Evolutionary conservation across 257 asterid species (phyloP), one percentile per base, ranked within the genome.

Genomic region (Nicotiana tomentosiformis): DNA sequence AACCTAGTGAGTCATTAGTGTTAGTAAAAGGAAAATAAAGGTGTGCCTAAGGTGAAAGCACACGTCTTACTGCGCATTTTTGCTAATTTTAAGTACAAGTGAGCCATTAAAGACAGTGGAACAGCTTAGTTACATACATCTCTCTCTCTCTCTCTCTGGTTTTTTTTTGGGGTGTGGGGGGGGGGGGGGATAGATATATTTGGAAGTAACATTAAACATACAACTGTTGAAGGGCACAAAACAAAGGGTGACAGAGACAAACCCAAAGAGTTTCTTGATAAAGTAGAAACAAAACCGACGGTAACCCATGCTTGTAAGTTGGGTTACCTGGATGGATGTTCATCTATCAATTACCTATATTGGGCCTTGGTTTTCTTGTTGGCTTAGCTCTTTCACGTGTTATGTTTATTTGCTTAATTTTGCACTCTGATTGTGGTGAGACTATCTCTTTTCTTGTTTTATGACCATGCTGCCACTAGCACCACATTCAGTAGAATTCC

Each of bases 361-460:
- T 39, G 57, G 10, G 77, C 56, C 57, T 39, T 69, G 57, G 32
- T 39, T 69, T 69, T 69, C 77, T 23, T n/a, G 77, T n/a, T 69
- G 77, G n/a, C 32, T 5, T 37, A 18, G 18, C 77, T 18, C 16
- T n/a, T 68, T 68, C 77, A 37, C 9, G 14, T 18, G 51, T 68
- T 68, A 39, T 39, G 32, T 39, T 11, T n/a, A n/a, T 69, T 39
- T 67, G 77, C 32, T 69, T 69, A 10, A 39, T 9, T n/a, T 70
- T 39, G 58, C 58, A 39, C 78, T 43, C 58, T 70, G 58, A 70
- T 70, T 56, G 58, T 70, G 78, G 78, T 43, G 35, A 51, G 29
- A 11, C 78, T 70, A 11, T 70, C 15, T 70, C 15, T n/a, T 70
- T 70, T 70, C 78, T 70, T 70, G 78, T 43, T 70, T 70, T 37